A percentile compares a stretch with the other conserved stretches of the same genome.
Conservation (phyloP, 805 yeast genomes). For the Nakazawaea sp. region DNA sequence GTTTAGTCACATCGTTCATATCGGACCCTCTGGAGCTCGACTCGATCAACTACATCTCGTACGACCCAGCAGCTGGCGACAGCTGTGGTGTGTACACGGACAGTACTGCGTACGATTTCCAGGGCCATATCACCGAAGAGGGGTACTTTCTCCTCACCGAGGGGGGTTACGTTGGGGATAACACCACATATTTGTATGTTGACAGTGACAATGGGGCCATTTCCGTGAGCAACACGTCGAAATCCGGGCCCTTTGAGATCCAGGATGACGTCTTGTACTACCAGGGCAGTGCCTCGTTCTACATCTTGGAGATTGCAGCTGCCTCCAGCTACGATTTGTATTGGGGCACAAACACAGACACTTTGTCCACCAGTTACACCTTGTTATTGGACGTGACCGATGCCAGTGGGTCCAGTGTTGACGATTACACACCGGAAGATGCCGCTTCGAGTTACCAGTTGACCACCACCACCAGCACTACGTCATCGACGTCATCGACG, state of each 20-base stretch:
- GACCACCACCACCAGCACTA: constrained; percentile 4
- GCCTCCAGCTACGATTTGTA: constrained; percentile 7
- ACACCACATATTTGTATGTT: constrained; percentile 1
- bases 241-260: constrained; percentile 5
- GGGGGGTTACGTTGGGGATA: constrained; percentile 4
- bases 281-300: constrained; percentile 8
- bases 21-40: constrained; percentile 3
- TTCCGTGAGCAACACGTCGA: constrained; percentile 1
- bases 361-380: neutral
- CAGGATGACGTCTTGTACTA: constrained; percentile 5
- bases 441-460: constrained; percentile 5
- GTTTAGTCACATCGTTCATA: constrained; percentile 5
- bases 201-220: constrained; percentile 8
- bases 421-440: neutral
- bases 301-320: neutral
- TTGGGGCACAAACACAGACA: constrained; percentile 4
- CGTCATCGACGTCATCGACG: neutral
- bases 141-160: constrained; percentile 4
- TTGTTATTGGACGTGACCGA: constrained; percentile 1
- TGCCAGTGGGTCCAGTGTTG: neutral
- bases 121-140: constrained; percentile 3
- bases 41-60: constrained; percentile 5
- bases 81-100: constrained; percentile 5
- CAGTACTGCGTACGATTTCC: neutral
- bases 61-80: neutral